A percentile compares a stretch with the other conserved stretches of the same genome.
Conservation (phyloP, 495 filamentous ascomycete species). For the Sordaria brevicollis region DNA sequence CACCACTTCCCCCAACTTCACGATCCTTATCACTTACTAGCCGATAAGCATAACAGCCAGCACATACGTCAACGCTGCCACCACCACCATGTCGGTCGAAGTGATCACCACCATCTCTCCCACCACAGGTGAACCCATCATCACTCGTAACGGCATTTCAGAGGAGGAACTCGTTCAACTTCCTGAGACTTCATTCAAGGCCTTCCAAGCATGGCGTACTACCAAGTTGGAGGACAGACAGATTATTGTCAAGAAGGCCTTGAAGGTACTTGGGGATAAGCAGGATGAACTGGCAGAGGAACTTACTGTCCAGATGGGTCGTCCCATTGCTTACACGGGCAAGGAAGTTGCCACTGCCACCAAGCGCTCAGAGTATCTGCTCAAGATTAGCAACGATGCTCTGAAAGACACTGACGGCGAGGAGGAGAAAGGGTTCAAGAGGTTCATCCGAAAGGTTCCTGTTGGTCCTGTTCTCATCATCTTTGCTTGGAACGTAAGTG, state of each 20-base stretch:
- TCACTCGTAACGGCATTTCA: constrained; percentile 63
- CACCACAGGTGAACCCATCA: constrained; percentile 65
- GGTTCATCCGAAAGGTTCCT: constrained; percentile 78
- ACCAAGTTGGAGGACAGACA: constrained; percentile 58
- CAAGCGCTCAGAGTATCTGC: constrained; percentile 67
- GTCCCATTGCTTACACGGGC: constrained; percentile 74
- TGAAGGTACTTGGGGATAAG: constrained; percentile 53
- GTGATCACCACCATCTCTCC: constrained; percentile 83
- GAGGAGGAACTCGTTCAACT: constrained; percentile 54
- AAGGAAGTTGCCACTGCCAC: constrained; percentile 76
- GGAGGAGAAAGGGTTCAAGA: constrained; percentile 72
- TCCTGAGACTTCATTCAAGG: constrained; percentile 53
- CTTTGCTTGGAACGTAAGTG: constrained; percentile 88
- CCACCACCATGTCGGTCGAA: constrained; percentile 60
- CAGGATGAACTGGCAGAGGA: constrained; percentile 76
- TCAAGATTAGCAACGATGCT: constrained; percentile 65
- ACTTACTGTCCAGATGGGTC: constrained; percentile 88
- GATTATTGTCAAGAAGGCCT: constrained; percentile 63
- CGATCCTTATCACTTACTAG: not conserved
- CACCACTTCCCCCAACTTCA: not conserved
- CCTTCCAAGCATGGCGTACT: constrained; percentile 60
- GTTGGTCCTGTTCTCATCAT: constrained; percentile 77
- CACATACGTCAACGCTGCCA: not conserved
- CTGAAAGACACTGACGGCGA: constrained; percentile 70
- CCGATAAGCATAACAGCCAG: not conserved